Percentiles rank a stretch among this genome's conserved stretches.
phyloP scores from a whole-genome alignment of 352 stramenopile genomes.

The Elongisporangium prolatum region DNA sequence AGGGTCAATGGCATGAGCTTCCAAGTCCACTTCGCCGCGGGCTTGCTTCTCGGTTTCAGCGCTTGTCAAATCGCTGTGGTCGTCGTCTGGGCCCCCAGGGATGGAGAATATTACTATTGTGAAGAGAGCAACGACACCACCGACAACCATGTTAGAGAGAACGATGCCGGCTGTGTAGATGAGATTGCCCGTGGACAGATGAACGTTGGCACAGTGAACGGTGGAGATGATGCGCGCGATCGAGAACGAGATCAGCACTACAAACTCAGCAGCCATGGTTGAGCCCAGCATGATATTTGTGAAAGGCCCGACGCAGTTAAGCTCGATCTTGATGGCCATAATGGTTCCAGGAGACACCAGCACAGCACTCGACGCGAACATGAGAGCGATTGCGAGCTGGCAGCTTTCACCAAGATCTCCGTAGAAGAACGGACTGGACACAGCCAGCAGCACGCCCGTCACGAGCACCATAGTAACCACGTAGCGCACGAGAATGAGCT shows the following conservation, averaged over 20 bases:
- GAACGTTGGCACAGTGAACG: constrained; percentile 52
- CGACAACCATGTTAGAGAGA: constrained; percentile 45
- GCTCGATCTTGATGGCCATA: constrained; percentile 77
- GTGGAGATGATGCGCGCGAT: constrained; percentile 56
- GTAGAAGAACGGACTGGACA: constrained; percentile 59
- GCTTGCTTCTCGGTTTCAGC: not conserved
- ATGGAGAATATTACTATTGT: constrained; percentile 65
- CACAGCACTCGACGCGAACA: constrained; percentile 73
- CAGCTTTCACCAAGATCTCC: constrained; percentile 36
- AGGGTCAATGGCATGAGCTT: constrained; percentile 14
- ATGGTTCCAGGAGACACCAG: constrained; percentile 58
- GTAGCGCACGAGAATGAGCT: constrained; percentile 46
- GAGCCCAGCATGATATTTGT: constrained; percentile 70
- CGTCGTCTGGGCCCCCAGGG: constrained; percentile 29
- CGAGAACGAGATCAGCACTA: constrained; percentile 69
- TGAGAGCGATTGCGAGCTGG: constrained; percentile 59
- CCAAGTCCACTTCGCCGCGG: constrained; percentile 18
- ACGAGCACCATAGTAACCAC: constrained; percentile 47
- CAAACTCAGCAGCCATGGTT: constrained; percentile 67
- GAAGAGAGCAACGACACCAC: constrained; percentile 30
- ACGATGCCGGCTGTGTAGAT: constrained; percentile 55
- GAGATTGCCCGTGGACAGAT: constrained; percentile 44
- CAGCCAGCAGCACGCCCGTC: constrained; percentile 33
- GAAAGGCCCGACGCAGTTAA: constrained; percentile 68
- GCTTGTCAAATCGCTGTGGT: not conserved